These are phyloP conservation scores for Lactarius hengduanensis DNA, from an alignment of 768 basidiomycete species.

Conservation along the genomic window DNA sequence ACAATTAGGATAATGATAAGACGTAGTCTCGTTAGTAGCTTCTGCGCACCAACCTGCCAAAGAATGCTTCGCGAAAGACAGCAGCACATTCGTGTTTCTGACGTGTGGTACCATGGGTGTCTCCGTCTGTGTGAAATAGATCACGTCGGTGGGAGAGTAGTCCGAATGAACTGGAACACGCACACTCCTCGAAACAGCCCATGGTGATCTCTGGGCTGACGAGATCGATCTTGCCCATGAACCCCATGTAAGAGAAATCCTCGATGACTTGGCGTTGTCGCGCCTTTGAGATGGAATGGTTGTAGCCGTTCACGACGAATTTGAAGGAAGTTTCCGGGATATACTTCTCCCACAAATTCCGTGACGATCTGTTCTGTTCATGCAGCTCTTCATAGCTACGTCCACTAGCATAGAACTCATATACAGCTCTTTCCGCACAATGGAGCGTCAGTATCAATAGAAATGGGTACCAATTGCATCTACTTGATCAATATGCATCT, in stretches of 20 bases:
- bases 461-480: constrained; percentile 29
- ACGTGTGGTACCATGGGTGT: constrained; percentile 46
- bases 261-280: constrained; percentile 70
- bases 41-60: constrained; percentile 80
- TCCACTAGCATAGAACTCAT: constrained; percentile 75
- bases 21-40: not conserved
- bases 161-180: constrained; percentile 27
- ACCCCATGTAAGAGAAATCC: constrained; percentile 81
- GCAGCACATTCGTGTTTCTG: constrained; percentile 60
- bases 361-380: constrained; percentile 43
- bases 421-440: constrained; percentile 56
- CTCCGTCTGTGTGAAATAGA: constrained; percentile 41
- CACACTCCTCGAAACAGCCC: constrained; percentile 87
- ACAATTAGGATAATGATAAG: constrained; percentile 2
- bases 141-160: not conserved
- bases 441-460: not conserved
- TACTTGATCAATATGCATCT: constrained; percentile 86
- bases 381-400: constrained; percentile 71
- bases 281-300: constrained; percentile 67
- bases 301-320: constrained; percentile 72
- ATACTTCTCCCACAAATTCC: constrained; percentile 56
- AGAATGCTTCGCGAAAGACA: constrained; percentile 67
- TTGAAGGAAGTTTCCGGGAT: constrained; percentile 72
- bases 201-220: constrained; percentile 71
- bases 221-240: constrained; percentile 80